These are phyloP conservation scores for Pseudoturritis turrita DNA, from an alignment of 345 rosid genomes.

Conservation along the genomic window DNA sequence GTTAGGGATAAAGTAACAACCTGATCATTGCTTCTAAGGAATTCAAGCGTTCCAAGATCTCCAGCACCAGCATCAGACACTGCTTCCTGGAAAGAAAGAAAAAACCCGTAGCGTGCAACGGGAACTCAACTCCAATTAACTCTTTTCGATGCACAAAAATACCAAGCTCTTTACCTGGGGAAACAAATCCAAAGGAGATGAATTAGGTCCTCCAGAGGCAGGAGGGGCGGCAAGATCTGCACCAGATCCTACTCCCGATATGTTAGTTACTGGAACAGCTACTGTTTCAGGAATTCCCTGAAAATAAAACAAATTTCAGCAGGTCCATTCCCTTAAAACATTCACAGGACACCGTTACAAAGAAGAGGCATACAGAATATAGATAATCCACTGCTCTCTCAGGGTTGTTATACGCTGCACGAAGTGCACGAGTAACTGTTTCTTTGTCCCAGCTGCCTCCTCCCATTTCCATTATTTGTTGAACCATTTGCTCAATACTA, in stretches of 20 bases:
- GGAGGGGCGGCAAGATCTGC: conserved; percentile 37
- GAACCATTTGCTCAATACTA: conserved; percentile 68
- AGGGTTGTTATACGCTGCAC: conserved; percentile 96
- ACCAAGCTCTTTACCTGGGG: conserved; percentile 63
- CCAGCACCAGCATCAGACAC: conserved; percentile 55
- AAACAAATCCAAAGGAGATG: conserved; percentile 83
- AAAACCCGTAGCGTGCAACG: background rate
- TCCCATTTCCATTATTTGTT: conserved; percentile 90
- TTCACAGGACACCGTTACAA: background rate
- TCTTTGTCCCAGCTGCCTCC: conserved; percentile 98
- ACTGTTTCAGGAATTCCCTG: conserved; percentile 90
- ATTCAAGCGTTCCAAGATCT: conserved; percentile 82
- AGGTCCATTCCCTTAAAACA: background rate
- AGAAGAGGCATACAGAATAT: conserved; percentile 55
- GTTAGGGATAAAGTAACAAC: conserved; percentile 28
- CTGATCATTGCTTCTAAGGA: conserved; percentile 88
- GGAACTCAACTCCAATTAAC: background rate
- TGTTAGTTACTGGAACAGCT: conserved; percentile 47
- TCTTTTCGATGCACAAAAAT: background rate
- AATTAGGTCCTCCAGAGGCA: conserved; percentile 66
- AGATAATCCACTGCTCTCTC: conserved; percentile 97
- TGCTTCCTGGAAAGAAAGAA: conserved; percentile 51
- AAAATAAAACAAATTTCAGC: conserved; percentile 27
- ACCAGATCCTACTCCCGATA: conserved; percentile 51
- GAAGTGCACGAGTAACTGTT: conserved; percentile 87